Percentiles rank a stretch among this genome's conserved stretches.
These are phyloP conservation scores for Ascochyta fabae DNA, from an alignment of 2,329 filamentous ascomycete species.

Conservation along the genomic window DNA sequence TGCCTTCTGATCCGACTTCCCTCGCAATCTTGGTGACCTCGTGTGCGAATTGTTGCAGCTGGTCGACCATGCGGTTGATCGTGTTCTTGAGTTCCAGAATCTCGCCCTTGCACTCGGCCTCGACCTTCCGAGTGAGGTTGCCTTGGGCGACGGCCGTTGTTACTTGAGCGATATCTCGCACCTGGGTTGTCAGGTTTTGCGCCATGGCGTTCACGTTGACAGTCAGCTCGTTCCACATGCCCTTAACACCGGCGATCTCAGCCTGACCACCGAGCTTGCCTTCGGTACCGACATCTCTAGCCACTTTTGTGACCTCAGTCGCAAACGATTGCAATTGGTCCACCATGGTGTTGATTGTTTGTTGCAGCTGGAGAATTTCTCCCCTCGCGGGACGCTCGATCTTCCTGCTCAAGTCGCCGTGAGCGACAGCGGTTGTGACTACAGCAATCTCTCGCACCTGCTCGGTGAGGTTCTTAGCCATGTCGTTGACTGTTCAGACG, in stretches of 20 bases:
- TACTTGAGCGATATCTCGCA: constrained; percentile 61
- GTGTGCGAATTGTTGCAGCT: constrained; percentile 59
- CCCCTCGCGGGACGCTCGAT: constrained; percentile 93
- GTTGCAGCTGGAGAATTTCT: constrained; percentile 93
- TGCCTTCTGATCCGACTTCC: constrained; percentile 60
- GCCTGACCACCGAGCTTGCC: constrained; percentile 69
- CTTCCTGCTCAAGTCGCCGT: constrained; percentile 93
- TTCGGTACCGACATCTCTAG: constrained; percentile 69
- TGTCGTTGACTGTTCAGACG: constrained; percentile 76
- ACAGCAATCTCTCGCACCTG: constrained; percentile 98
- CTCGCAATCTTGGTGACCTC: constrained; percentile 61
- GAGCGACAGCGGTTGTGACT: constrained; percentile 93
- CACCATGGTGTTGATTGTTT: constrained; percentile 78
- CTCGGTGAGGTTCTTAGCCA: constrained; percentile 97
- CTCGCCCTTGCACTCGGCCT: constrained; percentile 60
- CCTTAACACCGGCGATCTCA: constrained; percentile 68
- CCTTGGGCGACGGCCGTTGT: constrained; percentile 60
- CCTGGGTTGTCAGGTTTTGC: constrained; percentile 60
- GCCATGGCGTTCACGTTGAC: constrained; percentile 63
- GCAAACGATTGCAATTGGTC: constrained; percentile 70
- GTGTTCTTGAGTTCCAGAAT: constrained; percentile 60
- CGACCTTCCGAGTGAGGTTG: constrained; percentile 59
- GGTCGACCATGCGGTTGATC: constrained; percentile 62
- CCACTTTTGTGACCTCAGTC: constrained; percentile 69
- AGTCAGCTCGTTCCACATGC: constrained; percentile 69